Conservation (phyloP, 352 stramenopile genomes). For the Thalassiosira livingstoniorum region DNA sequence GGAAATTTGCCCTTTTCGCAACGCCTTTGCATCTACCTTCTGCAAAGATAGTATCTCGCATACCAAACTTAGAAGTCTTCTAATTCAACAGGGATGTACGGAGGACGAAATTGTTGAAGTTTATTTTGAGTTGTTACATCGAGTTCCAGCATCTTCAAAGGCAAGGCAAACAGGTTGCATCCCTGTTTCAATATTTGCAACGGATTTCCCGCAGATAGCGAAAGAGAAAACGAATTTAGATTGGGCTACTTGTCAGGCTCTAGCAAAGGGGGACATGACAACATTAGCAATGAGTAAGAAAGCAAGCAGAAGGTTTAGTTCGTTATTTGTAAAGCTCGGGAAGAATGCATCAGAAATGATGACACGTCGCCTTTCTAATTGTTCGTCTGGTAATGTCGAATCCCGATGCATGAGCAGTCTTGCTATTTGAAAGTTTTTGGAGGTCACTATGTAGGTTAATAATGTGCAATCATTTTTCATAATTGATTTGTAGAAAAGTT, state of each 20-base stretch:
- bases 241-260: slow-evolving; percentile 34
- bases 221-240: slow-evolving; percentile 55
- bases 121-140: slow-evolving; percentile 58
- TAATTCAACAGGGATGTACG: slow-evolving; percentile 54
- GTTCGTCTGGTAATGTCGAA: too few species aligned
- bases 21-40: slow-evolving; percentile 12
- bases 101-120: slow-evolving; percentile 60
- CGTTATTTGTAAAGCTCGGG: slow-evolving; percentile 17
- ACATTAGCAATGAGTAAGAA: slow-evolving; percentile 59
- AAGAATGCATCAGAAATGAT: slow-evolving; percentile 12
- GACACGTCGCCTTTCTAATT: too few species aligned
- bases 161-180: slow-evolving; percentile 50
- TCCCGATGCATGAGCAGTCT: too few species aligned
- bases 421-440: too few species aligned
- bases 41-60: slow-evolving; percentile 42
- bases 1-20: slow-evolving; percentile 50
- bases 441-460: too few species aligned
- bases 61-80: slow-evolving; percentile 32
- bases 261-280: slow-evolving; percentile 52
- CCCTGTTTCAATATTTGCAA: slow-evolving; percentile 44
- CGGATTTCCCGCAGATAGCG: slow-evolving; percentile 45
- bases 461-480: too few species aligned
- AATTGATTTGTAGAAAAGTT: too few species aligned
- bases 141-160: slow-evolving; percentile 25
- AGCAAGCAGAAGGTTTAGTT: slow-evolving; percentile 44